Evolutionary conservation across 139 green algal genomes (phyloP).

Genomic region (Chlorella sp.): DNA sequence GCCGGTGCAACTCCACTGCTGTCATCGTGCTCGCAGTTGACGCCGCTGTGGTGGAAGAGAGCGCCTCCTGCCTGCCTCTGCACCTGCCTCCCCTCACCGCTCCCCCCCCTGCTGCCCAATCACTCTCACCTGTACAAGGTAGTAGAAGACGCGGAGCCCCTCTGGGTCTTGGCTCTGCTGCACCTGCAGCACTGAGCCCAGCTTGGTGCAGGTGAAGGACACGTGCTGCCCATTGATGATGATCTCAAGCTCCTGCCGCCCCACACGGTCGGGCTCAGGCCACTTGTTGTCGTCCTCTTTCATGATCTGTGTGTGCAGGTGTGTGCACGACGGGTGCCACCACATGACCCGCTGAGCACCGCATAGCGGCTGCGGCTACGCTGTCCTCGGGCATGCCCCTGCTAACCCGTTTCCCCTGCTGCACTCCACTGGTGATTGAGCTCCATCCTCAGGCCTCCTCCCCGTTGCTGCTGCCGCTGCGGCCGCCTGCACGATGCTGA

Average conservation of each 20-base stretch:
- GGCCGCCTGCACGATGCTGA: too few relatives aligned
- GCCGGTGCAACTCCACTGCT: background rate
- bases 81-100: background rate
- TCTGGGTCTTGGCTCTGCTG: conserved; percentile 94
- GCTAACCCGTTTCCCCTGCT: too few relatives aligned
- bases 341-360: too few relatives aligned
- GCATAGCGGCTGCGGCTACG: too few relatives aligned
- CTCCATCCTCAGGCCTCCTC: too few relatives aligned
- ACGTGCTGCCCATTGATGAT: conserved; percentile 90
- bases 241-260: conserved; percentile 94
- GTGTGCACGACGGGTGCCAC: too few relatives aligned
- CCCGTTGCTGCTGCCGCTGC: too few relatives aligned
- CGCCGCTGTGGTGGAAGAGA: background rate
- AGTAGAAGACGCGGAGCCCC: conserved; percentile 95
- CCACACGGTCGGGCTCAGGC: conserved; percentile 84
- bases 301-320: conserved; percentile 90
- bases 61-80: background rate
- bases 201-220: conserved; percentile 94
- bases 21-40: too few relatives aligned
- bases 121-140: conserved; percentile 84
- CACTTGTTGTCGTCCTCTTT: conserved; percentile 96
- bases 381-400: too few relatives aligned
- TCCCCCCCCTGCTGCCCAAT: too few relatives aligned
- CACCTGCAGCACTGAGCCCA: conserved; percentile 92
- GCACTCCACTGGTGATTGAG: too few relatives aligned